Evolutionary conservation across 1,284 basidiomycete genomes (phyloP).

Genomic region (Porogramme epimiltina): DNA sequence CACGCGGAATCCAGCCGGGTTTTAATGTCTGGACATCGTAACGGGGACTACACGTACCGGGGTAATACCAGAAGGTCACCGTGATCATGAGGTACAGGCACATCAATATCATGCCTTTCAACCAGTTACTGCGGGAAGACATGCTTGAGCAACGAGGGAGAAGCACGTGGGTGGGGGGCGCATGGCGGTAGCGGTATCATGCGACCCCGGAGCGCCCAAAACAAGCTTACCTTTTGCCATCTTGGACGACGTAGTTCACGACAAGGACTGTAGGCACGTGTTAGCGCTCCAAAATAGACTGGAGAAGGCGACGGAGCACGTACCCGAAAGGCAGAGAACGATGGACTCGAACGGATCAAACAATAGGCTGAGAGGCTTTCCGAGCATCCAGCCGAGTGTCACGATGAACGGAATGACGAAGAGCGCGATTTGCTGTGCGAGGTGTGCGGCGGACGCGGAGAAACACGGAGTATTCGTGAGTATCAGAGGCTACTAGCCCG

Average conservation of each 20-base stretch:
- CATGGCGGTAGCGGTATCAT: no score
- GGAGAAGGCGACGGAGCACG: conserved; percentile 32
- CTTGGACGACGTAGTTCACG: conserved; percentile 36
- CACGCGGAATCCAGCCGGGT: no score
- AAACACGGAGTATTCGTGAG: no score
- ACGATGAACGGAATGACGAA: conserved; percentile 82
- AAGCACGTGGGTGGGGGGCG: no score
- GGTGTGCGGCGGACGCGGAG: no score
- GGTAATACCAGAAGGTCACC: conserved; percentile 68
- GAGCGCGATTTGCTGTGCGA: conserved; percentile 78
- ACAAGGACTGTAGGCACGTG: no score
- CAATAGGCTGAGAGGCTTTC: conserved; percentile 64
- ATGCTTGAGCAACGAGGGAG: conserved; percentile 12
- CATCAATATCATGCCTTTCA: conserved; percentile 54
- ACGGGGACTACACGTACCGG: no score
- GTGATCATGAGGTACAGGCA: conserved; percentile 58
- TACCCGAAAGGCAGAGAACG: conserved; percentile 43
- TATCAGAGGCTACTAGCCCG: no score
- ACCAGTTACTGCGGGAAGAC: conserved; percentile 28
- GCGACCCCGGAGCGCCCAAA: no score
- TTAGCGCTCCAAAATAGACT: not conserved
- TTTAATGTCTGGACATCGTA: no score
- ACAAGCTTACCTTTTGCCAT: conserved; percentile 29
- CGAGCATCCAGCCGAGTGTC: conserved; percentile 63
- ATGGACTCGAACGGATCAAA: conserved; percentile 72